A percentile compares a stretch with the other conserved stretches of the same genome.
phyloP scores from a whole-genome alignment of 2,329 filamentous ascomycete genomes.

The Aspergillus pseudoviridinutans region DNA sequence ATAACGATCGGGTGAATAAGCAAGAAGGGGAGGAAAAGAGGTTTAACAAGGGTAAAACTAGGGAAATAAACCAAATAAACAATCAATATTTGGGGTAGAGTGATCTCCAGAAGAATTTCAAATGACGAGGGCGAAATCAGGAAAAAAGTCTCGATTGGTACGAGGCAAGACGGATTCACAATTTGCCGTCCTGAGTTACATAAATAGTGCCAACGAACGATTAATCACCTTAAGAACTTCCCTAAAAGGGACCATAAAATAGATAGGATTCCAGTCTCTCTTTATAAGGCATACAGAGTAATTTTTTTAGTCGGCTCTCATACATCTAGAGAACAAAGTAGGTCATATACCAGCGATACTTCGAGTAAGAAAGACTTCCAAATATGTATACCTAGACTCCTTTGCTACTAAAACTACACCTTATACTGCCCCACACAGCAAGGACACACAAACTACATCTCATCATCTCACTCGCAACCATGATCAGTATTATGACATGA shows the following conservation, averaged over 20 bases:
- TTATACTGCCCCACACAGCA: neutral
- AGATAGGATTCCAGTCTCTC: neutral
- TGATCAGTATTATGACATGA: neutral
- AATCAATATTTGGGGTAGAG: neutral
- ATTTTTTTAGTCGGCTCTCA: neutral
- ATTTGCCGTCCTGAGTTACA: slow-evolving; percentile 10
- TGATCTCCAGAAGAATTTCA: neutral
- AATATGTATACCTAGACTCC: neutral
- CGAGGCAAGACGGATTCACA: slow-evolving; percentile 7
- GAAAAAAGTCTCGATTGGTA: neutral
- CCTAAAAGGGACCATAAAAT: neutral
- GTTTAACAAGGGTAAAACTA: neutral
- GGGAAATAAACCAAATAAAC: neutral
- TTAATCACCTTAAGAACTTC: neutral
- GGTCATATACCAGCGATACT: neutral
- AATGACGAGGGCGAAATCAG: slow-evolving; percentile 1
- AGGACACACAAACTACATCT: neutral
- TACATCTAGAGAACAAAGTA: neutral
- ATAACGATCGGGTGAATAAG: neutral
- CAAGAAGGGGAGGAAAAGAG: neutral
- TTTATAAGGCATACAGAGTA: neutral
- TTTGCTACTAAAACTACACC: neutral
- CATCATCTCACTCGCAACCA: neutral
- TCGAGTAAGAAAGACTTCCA: neutral
- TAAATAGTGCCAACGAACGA: slow-evolving; percentile 1